Evolutionary conservation across 2,329 filamentous ascomycete genomes (phyloP), one percentile per base, ranked within the genome.

Genomic region (Cryphonectria japonica): DNA sequence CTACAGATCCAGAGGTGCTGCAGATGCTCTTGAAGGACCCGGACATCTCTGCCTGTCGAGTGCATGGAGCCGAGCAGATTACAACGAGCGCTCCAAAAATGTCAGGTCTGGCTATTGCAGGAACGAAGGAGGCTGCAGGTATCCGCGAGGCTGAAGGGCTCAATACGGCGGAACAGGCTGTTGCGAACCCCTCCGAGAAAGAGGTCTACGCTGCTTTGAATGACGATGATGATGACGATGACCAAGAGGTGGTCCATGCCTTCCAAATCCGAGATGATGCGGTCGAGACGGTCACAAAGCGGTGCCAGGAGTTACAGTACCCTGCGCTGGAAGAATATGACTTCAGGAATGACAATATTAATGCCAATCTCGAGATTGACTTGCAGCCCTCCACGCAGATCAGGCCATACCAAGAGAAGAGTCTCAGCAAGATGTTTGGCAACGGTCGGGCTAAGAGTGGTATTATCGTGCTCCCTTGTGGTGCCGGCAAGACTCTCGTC

Each of bases 381-480:
- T 85, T 98, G 65, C 93, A 93, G 76, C 95, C 95, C 0, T 91
- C 91, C 70, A 95, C 95, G 0, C 92, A 95, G 77, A 98, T 98
- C 79, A 91, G 95, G 79, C 84, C 97, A 73, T 99, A 99, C 76
- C 96, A 99, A 79, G 96, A 99, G 81, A 97, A 98, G 83, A 97
- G 94, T 75, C 85, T 99, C 13, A 97, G 93, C 83, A 99, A 99
- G 81, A 99, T 99, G 96, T 99, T 99, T 79, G 95, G 96, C 78
- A 99, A 99, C 78, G 95, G 95, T 66, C 92, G 96, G 81, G 96
- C 96, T 19, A 96, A 97, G 83, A 98, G 94, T 80, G 96, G 96
- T 70, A 97, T 99, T 75, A 99, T 99, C 72, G 96, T 99, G 69
- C 82, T 99, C 76, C 96, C 96, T 26, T 99, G 96, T 79, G 96